Conservation (phyloP, 2,329 filamentous ascomycete genomes). For the Coniochaeta sp. region DNA sequence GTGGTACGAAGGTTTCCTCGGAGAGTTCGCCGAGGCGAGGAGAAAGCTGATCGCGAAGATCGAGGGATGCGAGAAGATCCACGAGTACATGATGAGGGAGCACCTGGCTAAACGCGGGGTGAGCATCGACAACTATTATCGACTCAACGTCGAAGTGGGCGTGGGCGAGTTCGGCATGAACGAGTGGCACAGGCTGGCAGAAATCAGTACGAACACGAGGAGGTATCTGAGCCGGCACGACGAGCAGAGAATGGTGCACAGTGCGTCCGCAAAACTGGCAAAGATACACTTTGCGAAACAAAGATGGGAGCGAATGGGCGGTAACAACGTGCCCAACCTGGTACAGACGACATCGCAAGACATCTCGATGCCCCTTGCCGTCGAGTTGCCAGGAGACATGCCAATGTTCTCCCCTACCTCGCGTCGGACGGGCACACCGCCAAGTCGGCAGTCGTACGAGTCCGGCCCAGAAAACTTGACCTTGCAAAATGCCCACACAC, state of each 20-base stretch:
- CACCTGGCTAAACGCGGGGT: conserved; percentile 71
- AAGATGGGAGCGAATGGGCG: conserved; percentile 48
- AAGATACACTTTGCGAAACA: conserved; percentile 73
- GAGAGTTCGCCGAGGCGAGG: conserved; percentile 86
- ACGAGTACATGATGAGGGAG: conserved; percentile 77
- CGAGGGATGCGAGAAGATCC: conserved; percentile 87
- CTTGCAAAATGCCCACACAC: conserved; percentile 26
- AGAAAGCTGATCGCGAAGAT: conserved; percentile 83
- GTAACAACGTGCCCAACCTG: conserved; percentile 31
- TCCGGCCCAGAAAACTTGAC: conserved; percentile 45
- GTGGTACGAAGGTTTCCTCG: conserved; percentile 93
- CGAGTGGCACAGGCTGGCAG: conserved; percentile 88
- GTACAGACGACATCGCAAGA: conserved; percentile 32
- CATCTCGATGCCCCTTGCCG: conserved; percentile 40
- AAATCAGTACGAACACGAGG: conserved; percentile 88
- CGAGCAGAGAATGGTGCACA: conserved; percentile 70
- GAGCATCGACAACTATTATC: conserved; percentile 85
- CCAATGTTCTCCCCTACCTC: conserved; percentile 28
- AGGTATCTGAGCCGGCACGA: conserved; percentile 69
- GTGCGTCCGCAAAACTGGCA: conserved; percentile 72
- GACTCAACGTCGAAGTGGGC: conserved; percentile 93
- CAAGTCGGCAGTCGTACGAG: conserved; percentile 48
- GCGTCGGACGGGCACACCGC: conserved; percentile 20
- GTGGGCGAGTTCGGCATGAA: conserved; percentile 99
- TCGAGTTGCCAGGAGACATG: conserved; percentile 52